phyloP scores from a whole-genome alignment of 495 filamentous ascomycete genomes.

The Chaetomidium leptoderma region DNA sequence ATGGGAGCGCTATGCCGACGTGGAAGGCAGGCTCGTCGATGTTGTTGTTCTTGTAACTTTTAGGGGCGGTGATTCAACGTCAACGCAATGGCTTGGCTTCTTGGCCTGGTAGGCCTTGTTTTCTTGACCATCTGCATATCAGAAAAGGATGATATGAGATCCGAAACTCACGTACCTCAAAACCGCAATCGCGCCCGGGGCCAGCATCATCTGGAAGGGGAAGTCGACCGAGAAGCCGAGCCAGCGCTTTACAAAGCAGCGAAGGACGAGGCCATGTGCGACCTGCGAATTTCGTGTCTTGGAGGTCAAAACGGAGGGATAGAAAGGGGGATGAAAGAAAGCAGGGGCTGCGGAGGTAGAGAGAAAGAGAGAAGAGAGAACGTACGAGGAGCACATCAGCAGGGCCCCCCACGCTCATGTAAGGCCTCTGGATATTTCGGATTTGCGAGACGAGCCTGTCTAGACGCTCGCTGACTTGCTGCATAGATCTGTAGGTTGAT shows the following conservation, averaged over 20 bases:
- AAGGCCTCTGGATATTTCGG: not conserved
- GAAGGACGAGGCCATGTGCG: not conserved
- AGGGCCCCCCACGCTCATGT: not conserved
- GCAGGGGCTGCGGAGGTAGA: not conserved
- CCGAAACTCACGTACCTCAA: not conserved
- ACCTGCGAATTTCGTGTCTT: not conserved
- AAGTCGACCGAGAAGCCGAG: not conserved
- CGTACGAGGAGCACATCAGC: not conserved
- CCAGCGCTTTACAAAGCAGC: not conserved
- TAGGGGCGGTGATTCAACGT: not conserved
- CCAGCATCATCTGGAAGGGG: not conserved
- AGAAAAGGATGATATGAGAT: not conserved
- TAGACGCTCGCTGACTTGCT: not conserved
- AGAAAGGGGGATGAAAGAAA: not conserved
- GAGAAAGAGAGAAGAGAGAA: not conserved
- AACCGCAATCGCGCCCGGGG: not conserved
- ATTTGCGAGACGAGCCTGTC: not conserved
- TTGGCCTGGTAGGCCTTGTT: not conserved
- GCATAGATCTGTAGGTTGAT: not conserved
- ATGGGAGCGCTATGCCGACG: not conserved
- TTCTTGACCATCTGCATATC: not conserved
- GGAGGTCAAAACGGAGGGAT: not conserved
- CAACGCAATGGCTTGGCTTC: not conserved
- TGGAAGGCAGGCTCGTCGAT: not conserved
- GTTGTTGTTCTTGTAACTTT: not conserved